Evolutionary conservation across 176 grass and related monocot genomes (phyloP).

Genomic region (Eremochloa ophiuroides): DNA sequence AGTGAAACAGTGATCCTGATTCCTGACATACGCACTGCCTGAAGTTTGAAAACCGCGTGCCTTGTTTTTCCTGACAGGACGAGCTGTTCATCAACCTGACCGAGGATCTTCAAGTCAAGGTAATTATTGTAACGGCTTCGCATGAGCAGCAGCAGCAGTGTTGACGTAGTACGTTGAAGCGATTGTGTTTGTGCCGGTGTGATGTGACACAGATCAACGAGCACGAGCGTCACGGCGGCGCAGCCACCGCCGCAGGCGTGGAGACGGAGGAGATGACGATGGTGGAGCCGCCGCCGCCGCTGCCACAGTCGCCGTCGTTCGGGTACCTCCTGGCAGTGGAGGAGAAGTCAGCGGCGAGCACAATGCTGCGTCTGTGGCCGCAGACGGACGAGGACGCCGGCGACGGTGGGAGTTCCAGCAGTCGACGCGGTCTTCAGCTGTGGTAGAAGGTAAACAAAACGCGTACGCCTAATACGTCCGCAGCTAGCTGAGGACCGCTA

Average conservation of each 20-base stretch:
- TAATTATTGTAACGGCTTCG: not conserved
- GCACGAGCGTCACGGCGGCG: not conserved
- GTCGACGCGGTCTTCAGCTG: conserved; percentile 35
- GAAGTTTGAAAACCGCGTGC: no score
- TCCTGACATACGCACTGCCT: no score
- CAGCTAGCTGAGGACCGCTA: not conserved
- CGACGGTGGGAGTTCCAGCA: not conserved
- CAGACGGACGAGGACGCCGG: not conserved
- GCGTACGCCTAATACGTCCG: not conserved
- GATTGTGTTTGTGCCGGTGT: not conserved
- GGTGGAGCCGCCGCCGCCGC: not conserved
- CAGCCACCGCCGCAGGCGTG: not conserved
- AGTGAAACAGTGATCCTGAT: no score
- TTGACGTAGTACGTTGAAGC: not conserved
- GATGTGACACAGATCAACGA: not conserved
- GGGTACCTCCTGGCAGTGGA: conserved; percentile 18
- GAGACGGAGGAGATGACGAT: not conserved
- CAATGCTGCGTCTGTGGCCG: conserved; percentile 43
- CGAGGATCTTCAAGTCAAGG: conserved; percentile 42
- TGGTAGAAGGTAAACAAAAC: conserved; percentile 30
- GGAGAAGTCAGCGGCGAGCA: conserved; percentile 22
- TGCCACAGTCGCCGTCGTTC: conserved; percentile 24
- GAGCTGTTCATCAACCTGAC: conserved; percentile 33
- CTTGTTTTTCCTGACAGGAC: conserved; percentile 15
- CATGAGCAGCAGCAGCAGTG: not conserved